A percentile compares a stretch with the other conserved stretches of the same genome.
These are phyloP conservation scores for Neurospora cerealis DNA, from an alignment of 495 filamentous ascomycete species.

Conservation along the genomic window DNA sequence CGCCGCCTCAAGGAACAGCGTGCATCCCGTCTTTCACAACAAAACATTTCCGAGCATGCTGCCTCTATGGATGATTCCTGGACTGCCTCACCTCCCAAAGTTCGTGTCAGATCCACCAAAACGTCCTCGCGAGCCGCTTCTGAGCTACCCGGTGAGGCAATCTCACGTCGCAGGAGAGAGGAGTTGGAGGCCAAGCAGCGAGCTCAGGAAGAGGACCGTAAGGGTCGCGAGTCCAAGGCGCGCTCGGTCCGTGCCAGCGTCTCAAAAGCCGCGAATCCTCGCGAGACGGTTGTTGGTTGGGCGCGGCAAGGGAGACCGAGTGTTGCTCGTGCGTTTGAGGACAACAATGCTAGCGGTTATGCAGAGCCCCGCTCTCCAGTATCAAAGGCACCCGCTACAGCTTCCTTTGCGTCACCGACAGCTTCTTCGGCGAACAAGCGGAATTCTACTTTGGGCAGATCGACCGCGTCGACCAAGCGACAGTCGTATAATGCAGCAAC, in stretches of 20 bases:
- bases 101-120: conserved; percentile 47
- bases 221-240: conserved; percentile 54
- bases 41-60: conserved; percentile 20
- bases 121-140: conserved; percentile 53
- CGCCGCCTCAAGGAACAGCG: conserved; percentile 47
- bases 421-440: conserved; percentile 2
- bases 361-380: not conserved
- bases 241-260: conserved; percentile 43
- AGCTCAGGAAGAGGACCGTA: conserved; percentile 46
- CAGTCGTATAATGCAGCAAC: not conserved
- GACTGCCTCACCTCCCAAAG: conserved; percentile 23
- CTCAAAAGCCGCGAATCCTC: conserved; percentile 20
- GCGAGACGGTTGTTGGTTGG: conserved; percentile 48
- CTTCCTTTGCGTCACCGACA: conserved; percentile 1
- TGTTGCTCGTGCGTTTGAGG: conserved; percentile 7
- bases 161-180: conserved; percentile 59
- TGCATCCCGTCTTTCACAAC: conserved; percentile 35
- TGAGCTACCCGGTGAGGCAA: conserved; percentile 62
- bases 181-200: conserved; percentile 54
- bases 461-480: not conserved
- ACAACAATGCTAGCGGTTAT: conserved; percentile 6
- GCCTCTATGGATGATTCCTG: conserved; percentile 15
- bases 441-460: not conserved
- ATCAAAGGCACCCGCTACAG: not conserved
- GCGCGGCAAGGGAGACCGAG: conserved; percentile 39